Evolutionary conservation across 169 alveolate species (phyloP).

Genomic region (Ichthyophthirius multifiliis): DNA sequence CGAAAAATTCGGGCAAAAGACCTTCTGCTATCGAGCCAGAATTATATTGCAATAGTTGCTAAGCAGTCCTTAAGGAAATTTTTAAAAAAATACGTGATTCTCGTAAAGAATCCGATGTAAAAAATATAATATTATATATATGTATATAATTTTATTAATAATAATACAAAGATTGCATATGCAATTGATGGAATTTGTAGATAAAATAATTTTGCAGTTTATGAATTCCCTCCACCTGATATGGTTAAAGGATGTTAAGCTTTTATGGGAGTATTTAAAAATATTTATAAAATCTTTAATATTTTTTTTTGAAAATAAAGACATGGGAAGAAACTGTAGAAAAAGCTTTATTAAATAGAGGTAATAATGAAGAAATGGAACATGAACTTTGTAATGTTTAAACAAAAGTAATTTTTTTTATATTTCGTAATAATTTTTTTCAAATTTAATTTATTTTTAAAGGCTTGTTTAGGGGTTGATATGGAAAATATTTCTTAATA

Average conservation of each 20-base stretch:
- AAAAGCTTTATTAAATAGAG: conserved; percentile 18
- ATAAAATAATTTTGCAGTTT: conserved; percentile 16
- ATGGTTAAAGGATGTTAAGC: conserved; percentile 40
- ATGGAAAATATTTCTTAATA: not conserved
- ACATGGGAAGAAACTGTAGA: conserved; percentile 19
- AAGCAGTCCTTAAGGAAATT: conserved; percentile 24
- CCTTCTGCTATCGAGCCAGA: conserved; percentile 29
- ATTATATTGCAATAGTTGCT: conserved; percentile 32
- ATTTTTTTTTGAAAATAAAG: not conserved
- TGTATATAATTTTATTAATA: not conserved
- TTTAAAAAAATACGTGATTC: conserved; percentile 25
- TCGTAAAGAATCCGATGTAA: conserved; percentile 29
- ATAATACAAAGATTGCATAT: not conserved
- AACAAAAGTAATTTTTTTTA: not conserved
- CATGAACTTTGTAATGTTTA: conserved; percentile 16
- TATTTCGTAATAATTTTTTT: not conserved
- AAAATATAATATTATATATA: not conserved
- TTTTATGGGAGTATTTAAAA: conserved; percentile 12
- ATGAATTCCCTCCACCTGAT: conserved; percentile 41
- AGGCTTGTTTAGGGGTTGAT: conserved; percentile 30
- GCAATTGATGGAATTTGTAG: conserved; percentile 14
- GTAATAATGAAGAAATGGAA: conserved; percentile 12
- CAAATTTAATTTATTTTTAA: not conserved
- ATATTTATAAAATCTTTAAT: not conserved
- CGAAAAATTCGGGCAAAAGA: conserved; percentile 18